Conservation (phyloP, 129 eudicot genomes). For the Ambrosia trifida region DNA sequence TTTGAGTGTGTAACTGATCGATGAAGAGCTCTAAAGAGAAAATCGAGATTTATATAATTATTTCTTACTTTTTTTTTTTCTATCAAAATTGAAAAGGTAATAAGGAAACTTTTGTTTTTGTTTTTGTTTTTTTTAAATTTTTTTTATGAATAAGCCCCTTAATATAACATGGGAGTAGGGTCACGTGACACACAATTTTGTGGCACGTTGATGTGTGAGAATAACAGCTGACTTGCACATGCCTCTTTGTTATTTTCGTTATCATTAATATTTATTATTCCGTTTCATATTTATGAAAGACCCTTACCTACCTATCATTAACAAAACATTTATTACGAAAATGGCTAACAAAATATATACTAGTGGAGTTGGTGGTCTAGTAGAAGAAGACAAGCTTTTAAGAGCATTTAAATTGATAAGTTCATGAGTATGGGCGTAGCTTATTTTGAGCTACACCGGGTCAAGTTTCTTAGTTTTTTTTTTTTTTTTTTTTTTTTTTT, state of each 20-base stretch:
- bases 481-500: too few relatives aligned
- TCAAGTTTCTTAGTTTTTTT: too few relatives aligned
- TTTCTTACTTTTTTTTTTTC: neutral
- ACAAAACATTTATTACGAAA: constrained; percentile 7
- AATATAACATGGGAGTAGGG: constrained; percentile 31
- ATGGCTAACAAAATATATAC: neutral
- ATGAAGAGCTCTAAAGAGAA: neutral
- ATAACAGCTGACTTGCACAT: constrained; percentile 43
- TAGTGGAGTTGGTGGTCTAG: too few relatives aligned
- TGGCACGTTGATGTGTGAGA: constrained; percentile 41
- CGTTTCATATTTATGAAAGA: constrained; percentile 18
- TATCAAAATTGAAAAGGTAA: neutral
- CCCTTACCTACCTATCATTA: constrained; percentile 23
- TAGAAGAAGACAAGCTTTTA: too few relatives aligned
- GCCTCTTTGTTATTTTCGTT: constrained; percentile 17
- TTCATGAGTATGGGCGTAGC: too few relatives aligned
- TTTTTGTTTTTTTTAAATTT: too few relatives aligned
- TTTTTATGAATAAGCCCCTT: constrained; percentile 24
- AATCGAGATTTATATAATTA: too few relatives aligned
- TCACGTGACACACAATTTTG: constrained; percentile 38
- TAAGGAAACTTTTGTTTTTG: neutral
- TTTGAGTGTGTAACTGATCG: too few relatives aligned
- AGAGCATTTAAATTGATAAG: too few relatives aligned
- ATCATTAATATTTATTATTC: neutral
- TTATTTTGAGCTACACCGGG: too few relatives aligned